Conservation (phyloP, 2,329 filamentous ascomycete genomes). For the Mariannaea sp. region DNA sequence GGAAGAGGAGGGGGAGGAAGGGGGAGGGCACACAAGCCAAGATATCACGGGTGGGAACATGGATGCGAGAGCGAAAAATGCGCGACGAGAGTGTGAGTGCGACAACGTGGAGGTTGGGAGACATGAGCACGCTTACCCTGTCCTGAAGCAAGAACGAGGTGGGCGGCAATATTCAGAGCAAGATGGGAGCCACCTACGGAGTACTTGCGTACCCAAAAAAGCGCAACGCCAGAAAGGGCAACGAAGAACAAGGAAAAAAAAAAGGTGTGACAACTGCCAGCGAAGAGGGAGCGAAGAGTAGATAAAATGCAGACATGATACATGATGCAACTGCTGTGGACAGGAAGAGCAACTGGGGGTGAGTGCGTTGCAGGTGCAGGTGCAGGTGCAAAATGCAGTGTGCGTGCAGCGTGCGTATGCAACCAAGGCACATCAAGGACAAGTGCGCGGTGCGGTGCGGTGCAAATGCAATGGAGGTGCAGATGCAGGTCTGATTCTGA, state of each 20-base stretch:
- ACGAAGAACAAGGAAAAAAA: no score
- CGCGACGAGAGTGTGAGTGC: not conserved
- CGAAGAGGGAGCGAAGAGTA: constrained; percentile 13
- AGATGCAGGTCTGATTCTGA: constrained; percentile 20
- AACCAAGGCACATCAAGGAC: constrained; percentile 8
- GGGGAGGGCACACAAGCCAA: not conserved
- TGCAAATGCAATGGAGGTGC: constrained; percentile 18
- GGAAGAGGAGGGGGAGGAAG: not conserved
- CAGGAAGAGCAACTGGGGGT: constrained; percentile 8
- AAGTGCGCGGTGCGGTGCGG: constrained; percentile 15
- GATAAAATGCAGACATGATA: constrained; percentile 13
- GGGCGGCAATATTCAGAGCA: not conserved
- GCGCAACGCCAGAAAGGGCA: not conserved
- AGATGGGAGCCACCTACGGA: not conserved
- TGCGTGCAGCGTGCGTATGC: constrained; percentile 9
- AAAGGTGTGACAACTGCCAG: constrained; percentile 12
- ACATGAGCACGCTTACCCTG: not conserved
- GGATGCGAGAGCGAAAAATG: not conserved
- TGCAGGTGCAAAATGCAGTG: constrained; percentile 4
- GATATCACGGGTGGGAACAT: not conserved
- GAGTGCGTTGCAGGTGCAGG: constrained; percentile 8
- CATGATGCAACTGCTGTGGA: constrained; percentile 12
- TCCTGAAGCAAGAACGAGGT: not conserved
- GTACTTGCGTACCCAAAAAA: constrained; percentile 4
- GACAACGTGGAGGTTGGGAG: not conserved